phyloP scores from a whole-genome alignment of 2,329 filamentous ascomycete genomes.

The Penicillium sp. region DNA sequence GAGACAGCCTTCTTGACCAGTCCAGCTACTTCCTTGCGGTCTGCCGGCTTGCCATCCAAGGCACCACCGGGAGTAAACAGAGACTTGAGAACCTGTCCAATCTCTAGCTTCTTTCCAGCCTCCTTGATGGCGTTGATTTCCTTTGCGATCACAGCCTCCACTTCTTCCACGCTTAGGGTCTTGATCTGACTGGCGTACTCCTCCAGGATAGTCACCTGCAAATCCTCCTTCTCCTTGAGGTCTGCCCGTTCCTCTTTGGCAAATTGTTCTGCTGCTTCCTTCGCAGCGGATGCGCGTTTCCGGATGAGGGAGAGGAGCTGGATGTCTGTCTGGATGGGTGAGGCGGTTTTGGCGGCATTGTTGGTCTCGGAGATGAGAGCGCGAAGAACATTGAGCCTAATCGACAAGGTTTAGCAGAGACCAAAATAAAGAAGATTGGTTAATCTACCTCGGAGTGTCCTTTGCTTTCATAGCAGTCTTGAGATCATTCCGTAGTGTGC shows the following conservation, averaged over 20 bases:
- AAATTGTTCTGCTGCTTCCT: slow-evolving; percentile 42
- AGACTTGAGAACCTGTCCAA: slow-evolving; percentile 41
- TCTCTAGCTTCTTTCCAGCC: slow-evolving; percentile 34
- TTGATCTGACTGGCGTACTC: slow-evolving; percentile 44
- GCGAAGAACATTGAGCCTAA: slow-evolving; percentile 47
- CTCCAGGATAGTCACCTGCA: slow-evolving; percentile 42
- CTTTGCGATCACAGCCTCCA: slow-evolving; percentile 35
- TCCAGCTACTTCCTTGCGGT: slow-evolving; percentile 40
- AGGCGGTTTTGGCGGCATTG: slow-evolving; percentile 45
- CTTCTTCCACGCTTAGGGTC: slow-evolving; percentile 40
- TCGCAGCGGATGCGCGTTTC: slow-evolving; percentile 39
- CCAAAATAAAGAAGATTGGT: background rate
- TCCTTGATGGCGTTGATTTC: slow-evolving; percentile 35
- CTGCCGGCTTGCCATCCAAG: slow-evolving; percentile 43
- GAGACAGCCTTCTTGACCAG: slow-evolving; percentile 38
- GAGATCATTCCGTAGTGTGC: slow-evolving; percentile 44
- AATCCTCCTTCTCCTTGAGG: slow-evolving; percentile 44
- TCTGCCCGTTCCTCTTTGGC: slow-evolving; percentile 40
- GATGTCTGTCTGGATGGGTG: slow-evolving; percentile 45
- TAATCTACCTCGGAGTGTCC: slow-evolving; percentile 42
- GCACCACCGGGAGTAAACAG: slow-evolving; percentile 41
- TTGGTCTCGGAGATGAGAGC: slow-evolving; percentile 49
- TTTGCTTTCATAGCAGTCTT: slow-evolving; percentile 50
- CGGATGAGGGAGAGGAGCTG: slow-evolving; percentile 45
- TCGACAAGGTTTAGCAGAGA: background rate